phyloP scores from a whole-genome alignment of 148 eudicot species.

The Mesembryanthemum crystallinum region DNA sequence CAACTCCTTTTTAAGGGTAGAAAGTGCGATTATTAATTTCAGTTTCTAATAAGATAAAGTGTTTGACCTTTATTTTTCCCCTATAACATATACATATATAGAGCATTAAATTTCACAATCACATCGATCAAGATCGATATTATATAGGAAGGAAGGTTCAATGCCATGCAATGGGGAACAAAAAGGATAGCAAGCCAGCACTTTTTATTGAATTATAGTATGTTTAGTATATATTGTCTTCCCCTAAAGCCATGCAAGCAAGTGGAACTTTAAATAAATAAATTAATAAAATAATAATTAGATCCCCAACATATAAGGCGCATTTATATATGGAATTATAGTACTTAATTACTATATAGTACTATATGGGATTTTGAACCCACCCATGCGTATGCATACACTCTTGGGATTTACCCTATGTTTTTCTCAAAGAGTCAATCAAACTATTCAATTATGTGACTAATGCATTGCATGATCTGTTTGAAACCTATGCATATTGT shows the following conservation, averaged over 20 bases:
- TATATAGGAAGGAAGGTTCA: conserved; percentile 13
- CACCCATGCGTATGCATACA: not conserved
- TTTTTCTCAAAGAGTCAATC: not conserved
- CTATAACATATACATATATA: not conserved
- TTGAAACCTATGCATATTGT: conserved; percentile 1
- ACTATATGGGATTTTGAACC: too few species aligned
- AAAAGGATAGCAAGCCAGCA: not conserved
- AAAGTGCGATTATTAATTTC: too few species aligned
- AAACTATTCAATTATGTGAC: not conserved
- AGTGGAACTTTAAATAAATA: not conserved
- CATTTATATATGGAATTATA: not conserved
- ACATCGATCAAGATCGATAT: not conserved
- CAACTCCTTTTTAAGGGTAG: too few species aligned
- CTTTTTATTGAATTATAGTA: not conserved
- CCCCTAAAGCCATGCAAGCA: not conserved
- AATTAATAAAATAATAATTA: not conserved
- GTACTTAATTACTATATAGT: not conserved
- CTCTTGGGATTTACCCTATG: conserved; percentile 2
- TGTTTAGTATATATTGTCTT: not conserved
- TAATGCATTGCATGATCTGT: not conserved
- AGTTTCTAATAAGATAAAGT: too few species aligned
- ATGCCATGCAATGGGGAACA: conserved; percentile 19
- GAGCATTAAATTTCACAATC: not conserved
- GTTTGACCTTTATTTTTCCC: conserved; percentile 3
- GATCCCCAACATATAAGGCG: not conserved